Evolutionary conservation across 2,329 filamentous ascomycete species (phyloP).

Genomic region (Alternaria ventricosa): DNA sequence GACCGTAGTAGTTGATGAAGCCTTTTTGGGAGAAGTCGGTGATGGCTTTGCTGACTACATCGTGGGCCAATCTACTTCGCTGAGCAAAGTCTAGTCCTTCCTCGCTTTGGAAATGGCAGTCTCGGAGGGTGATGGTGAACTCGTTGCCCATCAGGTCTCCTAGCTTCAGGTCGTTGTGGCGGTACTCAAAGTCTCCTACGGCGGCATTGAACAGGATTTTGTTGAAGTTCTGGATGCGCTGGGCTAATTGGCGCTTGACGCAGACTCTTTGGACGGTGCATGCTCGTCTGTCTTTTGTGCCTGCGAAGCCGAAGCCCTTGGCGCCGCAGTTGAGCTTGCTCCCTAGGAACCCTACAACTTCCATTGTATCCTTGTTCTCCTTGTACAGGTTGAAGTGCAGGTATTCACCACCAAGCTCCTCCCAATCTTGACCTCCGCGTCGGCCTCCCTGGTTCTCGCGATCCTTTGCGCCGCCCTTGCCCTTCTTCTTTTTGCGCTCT

Average conservation of each 20-base stretch:
- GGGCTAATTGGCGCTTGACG: slow-evolving; percentile 64
- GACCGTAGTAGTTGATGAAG: slow-evolving; percentile 97
- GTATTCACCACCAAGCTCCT: slow-evolving; percentile 76
- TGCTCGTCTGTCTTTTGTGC: slow-evolving; percentile 88
- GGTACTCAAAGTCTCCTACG: slow-evolving; percentile 83
- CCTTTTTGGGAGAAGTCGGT: slow-evolving; percentile 73
- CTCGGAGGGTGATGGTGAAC: slow-evolving; percentile 89
- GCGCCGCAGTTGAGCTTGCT: slow-evolving; percentile 72
- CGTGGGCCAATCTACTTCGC: slow-evolving; percentile 55
- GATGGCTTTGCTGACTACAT: slow-evolving; percentile 66
- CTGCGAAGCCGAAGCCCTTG: slow-evolving; percentile 80
- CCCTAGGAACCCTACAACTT: slow-evolving; percentile 78
- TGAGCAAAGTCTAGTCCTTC: slow-evolving; percentile 41
- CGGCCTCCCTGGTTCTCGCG: slow-evolving; percentile 31
- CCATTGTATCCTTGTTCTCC: slow-evolving; percentile 97
- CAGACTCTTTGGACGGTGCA: slow-evolving; percentile 86
- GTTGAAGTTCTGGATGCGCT: slow-evolving; percentile 70
- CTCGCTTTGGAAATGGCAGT: slow-evolving; percentile 70
- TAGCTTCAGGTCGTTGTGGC: slow-evolving; percentile 73
- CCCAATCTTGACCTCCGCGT: slow-evolving; percentile 59
- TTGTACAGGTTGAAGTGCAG: slow-evolving; percentile 94
- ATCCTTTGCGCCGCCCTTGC: slow-evolving; percentile 29
- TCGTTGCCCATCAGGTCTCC: slow-evolving; percentile 89
- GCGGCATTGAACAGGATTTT: slow-evolving; percentile 65
- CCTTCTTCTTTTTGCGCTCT: slow-evolving; percentile 43